Conservation (phyloP, 2,329 filamentous ascomycete species). For the Penicillium brasilianum region DNA sequence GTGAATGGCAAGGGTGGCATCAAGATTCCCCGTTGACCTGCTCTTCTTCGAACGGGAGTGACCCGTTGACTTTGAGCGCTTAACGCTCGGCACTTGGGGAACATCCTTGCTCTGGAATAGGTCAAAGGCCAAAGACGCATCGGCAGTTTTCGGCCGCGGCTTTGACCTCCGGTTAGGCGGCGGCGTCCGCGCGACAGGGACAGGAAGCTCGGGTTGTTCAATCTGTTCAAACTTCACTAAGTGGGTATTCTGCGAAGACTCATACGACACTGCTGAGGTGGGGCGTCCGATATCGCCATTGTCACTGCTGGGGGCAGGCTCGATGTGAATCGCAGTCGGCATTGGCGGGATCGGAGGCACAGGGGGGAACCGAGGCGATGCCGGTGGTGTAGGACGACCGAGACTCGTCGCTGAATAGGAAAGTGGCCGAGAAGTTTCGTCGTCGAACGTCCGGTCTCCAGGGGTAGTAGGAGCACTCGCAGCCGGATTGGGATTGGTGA, state of each 20-base stretch:
- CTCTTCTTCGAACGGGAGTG: slow-evolving; percentile 40
- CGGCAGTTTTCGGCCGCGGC: slow-evolving; percentile 52
- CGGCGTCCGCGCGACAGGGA: slow-evolving; percentile 48
- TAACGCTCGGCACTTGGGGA: slow-evolving; percentile 32
- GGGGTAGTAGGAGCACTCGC: slow-evolving; percentile 64
- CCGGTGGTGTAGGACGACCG: slow-evolving; percentile 39
- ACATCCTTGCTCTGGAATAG: slow-evolving; percentile 24
- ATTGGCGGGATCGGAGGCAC: slow-evolving; percentile 22
- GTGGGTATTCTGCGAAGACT: slow-evolving; percentile 75
- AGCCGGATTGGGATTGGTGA: slow-evolving; percentile 45
- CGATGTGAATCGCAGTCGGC: slow-evolving; percentile 24
- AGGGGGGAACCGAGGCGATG: slow-evolving; percentile 37
- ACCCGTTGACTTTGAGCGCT: slow-evolving; percentile 50
- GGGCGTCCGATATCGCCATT: slow-evolving; percentile 71
- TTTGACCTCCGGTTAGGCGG: slow-evolving; percentile 35
- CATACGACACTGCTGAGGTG: slow-evolving; percentile 80
- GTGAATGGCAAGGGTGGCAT: slow-evolving; percentile 30
- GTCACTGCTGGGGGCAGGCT: slow-evolving; percentile 20
- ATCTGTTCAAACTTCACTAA: slow-evolving; percentile 72
- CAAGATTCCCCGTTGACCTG: slow-evolving; percentile 36
- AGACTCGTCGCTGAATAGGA: slow-evolving; percentile 43
- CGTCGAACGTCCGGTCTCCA: slow-evolving; percentile 45
- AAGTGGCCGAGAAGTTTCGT: slow-evolving; percentile 38
- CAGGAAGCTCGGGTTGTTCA: slow-evolving; percentile 36
- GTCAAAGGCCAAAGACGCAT: slow-evolving; percentile 44